These are phyloP conservation scores for Cercospora sp. DNA, from an alignment of 2,329 filamentous ascomycete genomes.

Conservation along the genomic window DNA sequence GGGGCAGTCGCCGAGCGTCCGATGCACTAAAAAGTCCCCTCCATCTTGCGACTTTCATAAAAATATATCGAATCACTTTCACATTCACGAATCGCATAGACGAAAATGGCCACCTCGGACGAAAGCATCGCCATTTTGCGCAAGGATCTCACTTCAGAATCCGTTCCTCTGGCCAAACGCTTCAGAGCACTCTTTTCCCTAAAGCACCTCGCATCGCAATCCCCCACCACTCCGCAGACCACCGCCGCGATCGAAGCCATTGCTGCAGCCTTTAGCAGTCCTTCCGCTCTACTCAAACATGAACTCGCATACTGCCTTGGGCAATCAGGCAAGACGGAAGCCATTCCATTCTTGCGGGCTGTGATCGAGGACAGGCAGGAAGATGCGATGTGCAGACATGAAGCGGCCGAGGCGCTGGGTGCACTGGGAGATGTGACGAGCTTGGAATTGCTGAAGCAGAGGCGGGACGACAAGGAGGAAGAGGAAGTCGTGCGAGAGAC, in stretches of 20 bases:
- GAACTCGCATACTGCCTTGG: constrained; percentile 96
- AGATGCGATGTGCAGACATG: constrained; percentile 93
- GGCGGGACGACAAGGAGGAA: constrained; percentile 75
- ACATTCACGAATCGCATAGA: background rate
- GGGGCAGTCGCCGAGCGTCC: background rate
- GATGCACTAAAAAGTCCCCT: constrained; percentile 5
- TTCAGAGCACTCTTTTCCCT: constrained; percentile 97
- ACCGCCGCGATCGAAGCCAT: constrained; percentile 75
- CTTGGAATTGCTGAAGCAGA: constrained; percentile 69
- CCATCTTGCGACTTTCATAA: background rate
- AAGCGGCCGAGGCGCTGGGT: constrained; percentile 91
- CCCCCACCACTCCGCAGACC: constrained; percentile 57
- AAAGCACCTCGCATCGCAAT: constrained; percentile 80
- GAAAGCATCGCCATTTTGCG: constrained; percentile 65
- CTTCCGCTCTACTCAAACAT: constrained; percentile 90
- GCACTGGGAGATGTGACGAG: constrained; percentile 76
- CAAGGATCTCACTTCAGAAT: constrained; percentile 75
- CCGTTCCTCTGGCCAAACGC: constrained; percentile 77
- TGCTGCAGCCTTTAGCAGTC: constrained; percentile 78
- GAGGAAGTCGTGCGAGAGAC: constrained; percentile 85
- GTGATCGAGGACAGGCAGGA: constrained; percentile 78
- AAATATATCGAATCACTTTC: background rate
- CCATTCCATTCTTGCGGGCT: constrained; percentile 68
- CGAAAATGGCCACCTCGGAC: constrained; percentile 14
- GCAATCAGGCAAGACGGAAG: constrained; percentile 76